Evolutionary conservation across 2,329 filamentous ascomycete genomes (phyloP).

Genomic region (Penicillium brevicompactum): DNA sequence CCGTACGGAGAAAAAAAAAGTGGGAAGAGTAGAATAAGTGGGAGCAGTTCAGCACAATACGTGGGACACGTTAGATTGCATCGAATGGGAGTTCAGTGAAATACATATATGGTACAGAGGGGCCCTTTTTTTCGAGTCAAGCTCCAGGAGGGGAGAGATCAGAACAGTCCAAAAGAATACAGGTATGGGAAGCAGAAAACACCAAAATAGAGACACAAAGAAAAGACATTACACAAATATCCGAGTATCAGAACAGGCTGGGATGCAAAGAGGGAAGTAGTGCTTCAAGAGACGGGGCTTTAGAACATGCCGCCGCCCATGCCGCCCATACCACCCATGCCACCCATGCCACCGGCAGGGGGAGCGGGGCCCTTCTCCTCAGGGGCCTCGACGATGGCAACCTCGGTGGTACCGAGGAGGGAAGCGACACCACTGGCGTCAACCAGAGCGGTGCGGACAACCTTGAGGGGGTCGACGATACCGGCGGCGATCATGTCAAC

Average conservation of each 20-base stretch:
- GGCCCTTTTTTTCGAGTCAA: conserved; percentile 15
- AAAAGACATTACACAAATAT: conserved; percentile 29
- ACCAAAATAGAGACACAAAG: conserved; percentile 21
- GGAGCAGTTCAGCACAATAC: not conserved
- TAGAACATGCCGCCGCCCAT: conserved; percentile 69
- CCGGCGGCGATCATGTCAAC: conserved; percentile 96
- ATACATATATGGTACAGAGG: conserved; percentile 29
- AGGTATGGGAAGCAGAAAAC: conserved; percentile 25
- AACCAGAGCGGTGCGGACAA: conserved; percentile 92
- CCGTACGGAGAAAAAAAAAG: no score
- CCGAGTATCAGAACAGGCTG: conserved; percentile 31
- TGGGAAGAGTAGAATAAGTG: not conserved
- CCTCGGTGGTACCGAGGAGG: conserved; percentile 95
- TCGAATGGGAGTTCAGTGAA: conserved; percentile 11
- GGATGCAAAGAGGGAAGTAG: conserved; percentile 38
- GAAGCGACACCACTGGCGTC: conserved; percentile 97
- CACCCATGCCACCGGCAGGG: conserved; percentile 51
- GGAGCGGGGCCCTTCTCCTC: conserved; percentile 79
- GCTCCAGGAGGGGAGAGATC: conserved; percentile 23
- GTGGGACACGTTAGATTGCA: not conserved
- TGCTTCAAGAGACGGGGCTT: conserved; percentile 26
- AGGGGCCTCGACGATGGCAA: conserved; percentile 92
- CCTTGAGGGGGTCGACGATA: conserved; percentile 99
- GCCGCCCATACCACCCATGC: conserved; percentile 63
- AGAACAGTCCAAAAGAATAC: conserved; percentile 22